Percentiles rank a stretch among this genome's conserved stretches.
phyloP scores from a whole-genome alignment of 176 grass and related monocot species.

The Triticum aestivum region DNA sequence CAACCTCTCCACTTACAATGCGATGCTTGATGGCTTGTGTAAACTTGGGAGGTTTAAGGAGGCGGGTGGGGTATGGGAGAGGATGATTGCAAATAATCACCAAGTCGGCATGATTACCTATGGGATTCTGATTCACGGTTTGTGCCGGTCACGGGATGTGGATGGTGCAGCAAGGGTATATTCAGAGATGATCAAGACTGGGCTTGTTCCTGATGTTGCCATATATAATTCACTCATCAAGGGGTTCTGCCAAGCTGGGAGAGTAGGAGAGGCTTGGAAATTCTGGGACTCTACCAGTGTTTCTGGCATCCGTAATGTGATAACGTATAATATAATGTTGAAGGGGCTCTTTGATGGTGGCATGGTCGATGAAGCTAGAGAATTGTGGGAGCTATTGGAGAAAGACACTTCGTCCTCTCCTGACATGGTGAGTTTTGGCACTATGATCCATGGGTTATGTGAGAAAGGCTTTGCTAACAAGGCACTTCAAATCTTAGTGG shows the following conservation, averaged over 20 bases:
- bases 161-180: slow-evolving; percentile 58
- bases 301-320: slow-evolving; percentile 40
- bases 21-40: slow-evolving; percentile 83
- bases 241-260: slow-evolving; percentile 59
- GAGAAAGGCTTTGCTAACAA: slow-evolving; percentile 71
- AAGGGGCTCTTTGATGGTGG: slow-evolving; percentile 66
- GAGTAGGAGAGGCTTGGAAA: slow-evolving; percentile 49
- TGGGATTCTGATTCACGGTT: slow-evolving; percentile 74
- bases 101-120: slow-evolving; percentile 54
- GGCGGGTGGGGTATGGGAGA: slow-evolving; percentile 65
- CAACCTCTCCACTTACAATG: slow-evolving; percentile 65
- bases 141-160: slow-evolving; percentile 67
- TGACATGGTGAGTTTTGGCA: slow-evolving; percentile 72
- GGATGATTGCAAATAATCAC: slow-evolving; percentile 78
- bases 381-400: slow-evolving; percentile 53
- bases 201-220: slow-evolving; percentile 62
- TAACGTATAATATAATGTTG: slow-evolving; percentile 79
- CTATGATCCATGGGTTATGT: slow-evolving; percentile 79
- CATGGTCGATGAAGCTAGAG: slow-evolving; percentile 54
- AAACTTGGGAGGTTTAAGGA: slow-evolving; percentile 68
- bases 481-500: slow-evolving; percentile 64
- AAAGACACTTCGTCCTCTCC: slow-evolving; percentile 46
- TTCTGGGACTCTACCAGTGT: slow-evolving; percentile 52
- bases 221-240: slow-evolving; percentile 73
- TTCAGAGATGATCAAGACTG: slow-evolving; percentile 73